phyloP scores from a whole-genome alignment of 1,284 basidiomycete genomes.

The Cryptococcus sp. region DNA sequence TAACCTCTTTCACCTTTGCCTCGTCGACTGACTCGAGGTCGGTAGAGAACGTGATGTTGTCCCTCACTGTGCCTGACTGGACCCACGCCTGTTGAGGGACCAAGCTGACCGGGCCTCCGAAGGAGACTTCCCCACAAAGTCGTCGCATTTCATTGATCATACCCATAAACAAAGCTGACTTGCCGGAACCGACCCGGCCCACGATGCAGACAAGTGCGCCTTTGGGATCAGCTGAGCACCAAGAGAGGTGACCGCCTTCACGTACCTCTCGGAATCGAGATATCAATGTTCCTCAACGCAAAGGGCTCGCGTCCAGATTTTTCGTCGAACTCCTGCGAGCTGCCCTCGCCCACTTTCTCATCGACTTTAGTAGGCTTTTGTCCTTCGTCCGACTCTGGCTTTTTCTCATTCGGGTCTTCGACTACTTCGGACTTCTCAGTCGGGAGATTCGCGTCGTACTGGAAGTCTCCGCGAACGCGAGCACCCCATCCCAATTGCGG shows the following conservation, averaged over 20 bases:
- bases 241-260: too few species aligned
- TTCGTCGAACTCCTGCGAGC: too few species aligned
- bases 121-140: conserved; percentile 56
- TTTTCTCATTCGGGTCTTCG: conserved; percentile 12
- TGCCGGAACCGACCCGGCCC: conserved; percentile 36
- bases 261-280: conserved; percentile 54
- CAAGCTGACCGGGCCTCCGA: conserved; percentile 65
- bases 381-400: conserved; percentile 2
- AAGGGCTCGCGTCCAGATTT: conserved; percentile 50
- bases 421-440: conserved; percentile 2
- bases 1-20: conserved; percentile 16
- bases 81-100: conserved; percentile 71
- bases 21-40: conserved; percentile 15
- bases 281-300: conserved; percentile 55
- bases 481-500: conserved; percentile 52
- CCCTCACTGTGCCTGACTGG: conserved; percentile 60
- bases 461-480: conserved; percentile 61
- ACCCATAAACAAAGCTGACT: conserved; percentile 58
- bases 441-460: conserved; percentile 59
- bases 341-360: not conserved
- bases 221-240: not conserved
- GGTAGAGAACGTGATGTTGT: conserved; percentile 43
- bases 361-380: conserved; percentile 9
- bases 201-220: conserved; percentile 31
- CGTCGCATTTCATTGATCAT: conserved; percentile 73